Conservation (phyloP, 1,284 basidiomycete species). For the Chondrostereum purpureum region DNA sequence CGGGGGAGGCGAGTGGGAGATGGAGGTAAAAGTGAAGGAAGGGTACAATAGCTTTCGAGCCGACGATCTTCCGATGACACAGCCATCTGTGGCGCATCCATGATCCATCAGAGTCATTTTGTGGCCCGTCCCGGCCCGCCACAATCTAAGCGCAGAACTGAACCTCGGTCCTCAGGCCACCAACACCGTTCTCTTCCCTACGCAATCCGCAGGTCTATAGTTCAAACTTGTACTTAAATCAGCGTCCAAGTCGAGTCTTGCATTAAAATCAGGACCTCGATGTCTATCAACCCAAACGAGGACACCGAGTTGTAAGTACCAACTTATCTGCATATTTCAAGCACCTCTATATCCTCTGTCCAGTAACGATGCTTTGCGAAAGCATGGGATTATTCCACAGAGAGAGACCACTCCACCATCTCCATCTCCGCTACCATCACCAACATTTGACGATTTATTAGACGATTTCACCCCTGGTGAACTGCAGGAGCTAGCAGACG, state of each 20-base stretch:
- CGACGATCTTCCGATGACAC: too few relatives aligned
- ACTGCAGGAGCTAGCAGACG: constrained; percentile 62
- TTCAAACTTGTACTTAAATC: too few relatives aligned
- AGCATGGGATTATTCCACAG: constrained; percentile 85
- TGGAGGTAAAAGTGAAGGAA: constrained; percentile 7
- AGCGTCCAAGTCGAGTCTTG: too few relatives aligned
- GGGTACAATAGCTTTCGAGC: too few relatives aligned
- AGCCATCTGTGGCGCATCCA: too few relatives aligned
- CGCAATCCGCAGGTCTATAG: too few relatives aligned
- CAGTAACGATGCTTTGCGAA: constrained; percentile 81
- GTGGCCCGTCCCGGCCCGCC: too few relatives aligned
- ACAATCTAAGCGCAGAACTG: too few relatives aligned
- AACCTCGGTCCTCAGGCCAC: too few relatives aligned
- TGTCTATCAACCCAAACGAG: constrained; percentile 76
- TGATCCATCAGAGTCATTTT: too few relatives aligned
- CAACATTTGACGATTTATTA: constrained; percentile 58
- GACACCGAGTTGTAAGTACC: constrained; percentile 86
- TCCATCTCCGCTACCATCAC: constrained; percentile 68
- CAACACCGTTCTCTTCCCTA: too few relatives aligned
- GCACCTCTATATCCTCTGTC: constrained; percentile 11
- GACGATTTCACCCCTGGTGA: constrained; percentile 64
- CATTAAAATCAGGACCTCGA: too few relatives aligned
- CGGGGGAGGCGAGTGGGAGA: constrained; percentile 9
- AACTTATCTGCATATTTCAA: constrained; percentile 1
- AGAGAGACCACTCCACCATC: constrained; percentile 60